These are phyloP conservation scores for Diplodia intermedia DNA, from an alignment of 2,329 filamentous ascomycete genomes.

Conservation along the genomic window DNA sequence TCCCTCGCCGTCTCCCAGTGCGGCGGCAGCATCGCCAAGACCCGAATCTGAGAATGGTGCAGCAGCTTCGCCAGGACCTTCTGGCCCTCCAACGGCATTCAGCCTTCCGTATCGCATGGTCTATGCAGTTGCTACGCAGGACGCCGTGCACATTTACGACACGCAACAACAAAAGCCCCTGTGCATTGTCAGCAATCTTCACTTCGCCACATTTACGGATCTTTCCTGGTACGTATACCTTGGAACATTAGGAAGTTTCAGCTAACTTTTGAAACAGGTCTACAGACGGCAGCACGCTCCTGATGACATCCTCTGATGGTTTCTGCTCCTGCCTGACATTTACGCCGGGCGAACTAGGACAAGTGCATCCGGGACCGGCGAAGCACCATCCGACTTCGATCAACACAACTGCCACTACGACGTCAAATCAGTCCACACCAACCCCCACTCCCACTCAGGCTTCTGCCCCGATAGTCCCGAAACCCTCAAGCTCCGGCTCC, in stretches of 20 bases:
- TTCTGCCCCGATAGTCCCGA: slow-evolving; percentile 41
- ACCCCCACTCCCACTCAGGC: slow-evolving; percentile 69
- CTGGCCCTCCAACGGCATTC: slow-evolving; percentile 69
- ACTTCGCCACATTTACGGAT: slow-evolving; percentile 97
- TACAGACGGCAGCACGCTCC: slow-evolving; percentile 75
- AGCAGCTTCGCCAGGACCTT: slow-evolving; percentile 60
- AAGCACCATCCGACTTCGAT: slow-evolving; percentile 51
- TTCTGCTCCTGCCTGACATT: slow-evolving; percentile 96
- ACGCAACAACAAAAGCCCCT: slow-evolving; percentile 95
- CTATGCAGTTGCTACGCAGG: slow-evolving; percentile 96
- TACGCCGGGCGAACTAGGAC: slow-evolving; percentile 80
- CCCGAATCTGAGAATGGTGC: slow-evolving; percentile 60
- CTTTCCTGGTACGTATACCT: slow-evolving; percentile 71
- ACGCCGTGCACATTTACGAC: slow-evolving; percentile 93
- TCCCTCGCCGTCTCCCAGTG: slow-evolving; percentile 58
- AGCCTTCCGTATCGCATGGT: slow-evolving; percentile 90
- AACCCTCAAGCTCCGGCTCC: slow-evolving; percentile 53
- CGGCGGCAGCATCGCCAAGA: slow-evolving; percentile 61
- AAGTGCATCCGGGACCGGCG: slow-evolving; percentile 75
- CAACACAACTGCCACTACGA: slow-evolving; percentile 48
- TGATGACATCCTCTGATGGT: slow-evolving; percentile 97
- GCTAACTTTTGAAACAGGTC: slow-evolving; percentile 63
- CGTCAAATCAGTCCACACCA: slow-evolving; percentile 70
- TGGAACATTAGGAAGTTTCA: background rate
- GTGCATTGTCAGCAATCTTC: slow-evolving; percentile 93